Evolutionary conservation across 805 yeast genomes (phyloP).

Genomic region (Wickerhamia fluorescens): DNA sequence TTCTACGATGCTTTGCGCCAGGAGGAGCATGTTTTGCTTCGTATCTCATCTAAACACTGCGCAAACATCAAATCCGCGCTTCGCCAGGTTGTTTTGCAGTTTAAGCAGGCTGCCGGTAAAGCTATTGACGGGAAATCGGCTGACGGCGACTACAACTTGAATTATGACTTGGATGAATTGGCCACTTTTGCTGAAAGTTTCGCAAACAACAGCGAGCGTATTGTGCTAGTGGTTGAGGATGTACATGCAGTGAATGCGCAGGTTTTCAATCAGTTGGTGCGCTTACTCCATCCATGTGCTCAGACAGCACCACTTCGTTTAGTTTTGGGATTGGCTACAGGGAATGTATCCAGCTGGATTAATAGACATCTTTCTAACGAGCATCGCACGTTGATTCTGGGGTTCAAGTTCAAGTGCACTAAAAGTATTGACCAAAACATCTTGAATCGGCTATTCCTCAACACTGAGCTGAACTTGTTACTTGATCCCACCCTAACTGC

Average conservation of each 20-base stretch:
- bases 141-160: slow-evolving; percentile 8
- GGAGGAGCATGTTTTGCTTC: slow-evolving; percentile 11
- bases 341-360: slow-evolving; percentile 32
- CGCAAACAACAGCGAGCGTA: slow-evolving; percentile 9
- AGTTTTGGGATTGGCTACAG: slow-evolving; percentile 30
- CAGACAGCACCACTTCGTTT: slow-evolving; percentile 23
- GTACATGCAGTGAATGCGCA: too few relatives aligned
- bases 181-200: slow-evolving; percentile 5
- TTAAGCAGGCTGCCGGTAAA: slow-evolving; percentile 9
- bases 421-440: slow-evolving; percentile 27
- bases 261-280: slow-evolving; percentile 28
- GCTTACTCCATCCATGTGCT: slow-evolving; percentile 21
- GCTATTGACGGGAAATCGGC: slow-evolving; percentile 2
- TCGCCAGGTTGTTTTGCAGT: slow-evolving; percentile 28
- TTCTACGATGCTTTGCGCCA: slow-evolving; percentile 13
- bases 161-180: slow-evolving; percentile 6
- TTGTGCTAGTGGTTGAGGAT: too few relatives aligned
- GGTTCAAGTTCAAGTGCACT: slow-evolving; percentile 25
- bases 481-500: slow-evolving; percentile 19
- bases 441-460: slow-evolving; percentile 25
- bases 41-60: slow-evolving; percentile 25
- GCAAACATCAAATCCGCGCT: slow-evolving; percentile 26
- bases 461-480: slow-evolving; percentile 12
- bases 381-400: slow-evolving; percentile 18
- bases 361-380: slow-evolving; percentile 25